Evolutionary conservation across 2,329 filamentous ascomycete species (phyloP).

Genomic region (Blumeria graminis): DNA sequence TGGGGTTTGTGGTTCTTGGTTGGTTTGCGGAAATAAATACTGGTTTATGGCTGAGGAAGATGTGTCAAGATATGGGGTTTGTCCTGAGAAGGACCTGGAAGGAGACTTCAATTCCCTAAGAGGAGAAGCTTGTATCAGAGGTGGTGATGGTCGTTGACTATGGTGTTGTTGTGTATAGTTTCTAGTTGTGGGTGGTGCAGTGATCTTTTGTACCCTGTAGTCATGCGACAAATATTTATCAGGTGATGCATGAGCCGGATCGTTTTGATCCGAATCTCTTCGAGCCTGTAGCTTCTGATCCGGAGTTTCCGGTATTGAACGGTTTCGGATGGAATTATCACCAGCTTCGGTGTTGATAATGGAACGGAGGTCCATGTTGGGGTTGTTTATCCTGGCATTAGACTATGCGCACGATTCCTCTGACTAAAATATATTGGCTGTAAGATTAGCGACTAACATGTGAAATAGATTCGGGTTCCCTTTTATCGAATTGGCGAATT

Average conservation of each 20-base stretch:
- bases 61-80: slow-evolving; percentile 15
- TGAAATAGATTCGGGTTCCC: too few relatives aligned
- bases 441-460: too few relatives aligned
- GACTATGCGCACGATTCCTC: slow-evolving; percentile 9
- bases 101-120: slow-evolving; percentile 20
- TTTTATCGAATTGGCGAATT: too few relatives aligned
- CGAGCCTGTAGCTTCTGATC: slow-evolving; percentile 12
- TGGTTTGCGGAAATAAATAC: slow-evolving; percentile 14
- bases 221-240: slow-evolving; percentile 14
- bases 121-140: slow-evolving; percentile 19
- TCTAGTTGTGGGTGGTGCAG: slow-evolving; percentile 8
- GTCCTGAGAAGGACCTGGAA: slow-evolving; percentile 16
- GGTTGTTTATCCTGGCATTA: slow-evolving; percentile 8
- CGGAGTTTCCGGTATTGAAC: slow-evolving; percentile 14
- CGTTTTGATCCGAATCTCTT: slow-evolving; percentile 13
- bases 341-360: slow-evolving; percentile 23
- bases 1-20: slow-evolving; percentile 14
- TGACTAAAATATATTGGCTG: slow-evolving; percentile 4
- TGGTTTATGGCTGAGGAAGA: slow-evolving; percentile 13
- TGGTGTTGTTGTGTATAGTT: slow-evolving; percentile 13
- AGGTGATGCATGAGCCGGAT: slow-evolving; percentile 12
- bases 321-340: slow-evolving; percentile 10
- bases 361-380: slow-evolving; percentile 26
- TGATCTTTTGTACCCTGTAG: slow-evolving; percentile 10
- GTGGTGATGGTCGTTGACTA: slow-evolving; percentile 16